Evolutionary conservation across 768 basidiomycete species (phyloP), one percentile per base, ranked within the genome.

Genomic region (Kwoniella shandongensis): DNA sequence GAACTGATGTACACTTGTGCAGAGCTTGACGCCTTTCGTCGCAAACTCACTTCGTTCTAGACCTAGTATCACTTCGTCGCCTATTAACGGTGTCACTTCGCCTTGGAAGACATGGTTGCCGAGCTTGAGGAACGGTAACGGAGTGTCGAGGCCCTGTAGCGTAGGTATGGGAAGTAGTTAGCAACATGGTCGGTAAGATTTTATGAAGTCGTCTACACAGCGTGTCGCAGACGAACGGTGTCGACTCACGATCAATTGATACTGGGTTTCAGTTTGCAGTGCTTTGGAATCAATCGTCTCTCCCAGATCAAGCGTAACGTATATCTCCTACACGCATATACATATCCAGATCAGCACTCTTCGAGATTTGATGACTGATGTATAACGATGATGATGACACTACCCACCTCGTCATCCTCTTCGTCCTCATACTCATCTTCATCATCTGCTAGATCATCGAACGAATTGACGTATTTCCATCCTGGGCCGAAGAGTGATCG

Each of bases 381-480:
- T 22, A 38, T 8, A n/a, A 20, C 23, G 8, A 2, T n/a, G 10
- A 18, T 18, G 22, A 20, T 17, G 26, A 39, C 32, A 12, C n/a
- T 6, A 32, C 46, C 25, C 30, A 57, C 50, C 54, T 46, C 13
- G 4, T 84, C 86, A 63, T 86, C 86, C 4, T 85, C 81, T 15
- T 83, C 86, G 41, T 81, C 81, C 3, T 71, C 73, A 8, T 80
- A 72, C 22, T 85, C 84, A 70, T 84, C 87, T 10, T 86, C 83
- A 44, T 54, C 84, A 86, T 60, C 79, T 75, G 1, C 84, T 83
- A 52, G 82, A 82, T 40, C 81, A 79, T 22, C 81, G 79, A 88
- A 89, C 88, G 1, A 88, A 85, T 36, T 82, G 77, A 23, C 84
- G 82, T 50, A 81, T 77, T 70, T 91, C 88, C 26, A 93, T 81